A percentile compares a stretch with the other conserved stretches of the same genome.
Conservation (phyloP, 1,284 basidiomycete species). For the Sphagnurus paluster region DNA sequence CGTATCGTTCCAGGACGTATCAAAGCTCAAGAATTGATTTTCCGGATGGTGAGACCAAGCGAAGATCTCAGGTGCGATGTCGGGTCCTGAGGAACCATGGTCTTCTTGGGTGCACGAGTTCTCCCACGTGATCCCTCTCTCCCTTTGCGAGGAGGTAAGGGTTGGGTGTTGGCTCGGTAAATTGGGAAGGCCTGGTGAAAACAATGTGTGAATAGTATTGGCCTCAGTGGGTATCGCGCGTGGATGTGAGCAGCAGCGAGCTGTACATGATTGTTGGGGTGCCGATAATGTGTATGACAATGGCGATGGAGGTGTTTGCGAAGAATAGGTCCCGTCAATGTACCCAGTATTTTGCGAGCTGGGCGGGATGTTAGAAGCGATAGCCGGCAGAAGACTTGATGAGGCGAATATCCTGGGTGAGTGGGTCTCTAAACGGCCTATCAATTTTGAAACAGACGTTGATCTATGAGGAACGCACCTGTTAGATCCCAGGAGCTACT, state of each 20-base stretch:
- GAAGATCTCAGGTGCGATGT: slow-evolving; percentile 19
- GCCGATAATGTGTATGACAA: slow-evolving; percentile 13
- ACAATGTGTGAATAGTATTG: slow-evolving; percentile 15
- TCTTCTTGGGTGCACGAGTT: slow-evolving; percentile 8
- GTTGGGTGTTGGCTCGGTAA: slow-evolving; percentile 3
- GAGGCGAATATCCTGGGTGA: slow-evolving; percentile 4
- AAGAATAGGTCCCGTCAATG: slow-evolving; percentile 8
- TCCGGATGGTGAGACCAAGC: slow-evolving; percentile 24
- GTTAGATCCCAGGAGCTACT: slow-evolving; percentile 11
- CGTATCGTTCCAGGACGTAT: slow-evolving; percentile 27
- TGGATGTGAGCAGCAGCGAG: slow-evolving; percentile 13
- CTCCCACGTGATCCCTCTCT: slow-evolving; percentile 13
- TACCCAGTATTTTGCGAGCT: slow-evolving; percentile 4
- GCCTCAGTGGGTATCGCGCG: slow-evolving; percentile 8
- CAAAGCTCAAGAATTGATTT: slow-evolving; percentile 26
- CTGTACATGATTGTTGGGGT: slow-evolving; percentile 4
- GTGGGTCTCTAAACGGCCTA: slow-evolving; percentile 1
- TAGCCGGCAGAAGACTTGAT: slow-evolving; percentile 9
- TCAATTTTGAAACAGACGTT: not conserved
- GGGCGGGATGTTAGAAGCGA: slow-evolving; percentile 10
- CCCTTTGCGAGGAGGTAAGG: slow-evolving; percentile 3
- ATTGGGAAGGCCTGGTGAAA: slow-evolving; percentile 12
- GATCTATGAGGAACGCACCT: slow-evolving; percentile 7
- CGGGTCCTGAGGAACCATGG: slow-evolving; percentile 20
- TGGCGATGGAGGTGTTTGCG: slow-evolving; percentile 10